Evolutionary conservation across 169 alveolate genomes (phyloP).

Genomic region (Plasmodium yoelii): DNA sequence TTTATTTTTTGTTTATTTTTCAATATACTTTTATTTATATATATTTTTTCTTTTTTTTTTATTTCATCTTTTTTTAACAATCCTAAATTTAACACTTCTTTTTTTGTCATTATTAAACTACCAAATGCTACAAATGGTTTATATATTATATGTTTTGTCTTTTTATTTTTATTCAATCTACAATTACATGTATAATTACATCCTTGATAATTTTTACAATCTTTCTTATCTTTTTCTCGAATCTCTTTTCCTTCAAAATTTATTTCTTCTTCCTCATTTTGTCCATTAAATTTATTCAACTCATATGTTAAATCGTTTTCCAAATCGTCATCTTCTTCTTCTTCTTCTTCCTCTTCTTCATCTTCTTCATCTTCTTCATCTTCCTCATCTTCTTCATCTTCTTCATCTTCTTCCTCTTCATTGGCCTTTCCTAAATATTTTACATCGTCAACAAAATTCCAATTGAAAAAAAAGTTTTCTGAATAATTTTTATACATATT

Average conservation of each 20-base stretch:
- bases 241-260: neutral
- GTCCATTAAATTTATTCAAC: neutral
- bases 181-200: neutral
- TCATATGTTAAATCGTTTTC: neutral
- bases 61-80: conserved; percentile 5
- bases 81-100: conserved; percentile 15
- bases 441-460: neutral
- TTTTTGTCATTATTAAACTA: conserved; percentile 60
- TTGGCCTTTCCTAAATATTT: neutral
- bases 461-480: conserved; percentile 40
- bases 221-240: neutral
- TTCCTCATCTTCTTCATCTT: conserved; percentile 6
- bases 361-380: neutral
- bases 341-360: conserved; percentile 9
- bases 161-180: neutral
- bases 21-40: conserved; percentile 32
- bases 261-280: neutral
- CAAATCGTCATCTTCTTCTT: neutral
- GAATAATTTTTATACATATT: conserved; percentile 60
- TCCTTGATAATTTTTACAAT: neutral
- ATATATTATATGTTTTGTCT: conserved; percentile 11
- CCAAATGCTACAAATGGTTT: conserved; percentile 75
- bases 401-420: neutral
- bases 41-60: conserved; percentile 36
- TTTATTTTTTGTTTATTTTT: conserved; percentile 21